These are phyloP conservation scores for Sporothrix brunneoviolacea DNA, from an alignment of 2,329 filamentous ascomycete genomes.

Conservation along the genomic window DNA sequence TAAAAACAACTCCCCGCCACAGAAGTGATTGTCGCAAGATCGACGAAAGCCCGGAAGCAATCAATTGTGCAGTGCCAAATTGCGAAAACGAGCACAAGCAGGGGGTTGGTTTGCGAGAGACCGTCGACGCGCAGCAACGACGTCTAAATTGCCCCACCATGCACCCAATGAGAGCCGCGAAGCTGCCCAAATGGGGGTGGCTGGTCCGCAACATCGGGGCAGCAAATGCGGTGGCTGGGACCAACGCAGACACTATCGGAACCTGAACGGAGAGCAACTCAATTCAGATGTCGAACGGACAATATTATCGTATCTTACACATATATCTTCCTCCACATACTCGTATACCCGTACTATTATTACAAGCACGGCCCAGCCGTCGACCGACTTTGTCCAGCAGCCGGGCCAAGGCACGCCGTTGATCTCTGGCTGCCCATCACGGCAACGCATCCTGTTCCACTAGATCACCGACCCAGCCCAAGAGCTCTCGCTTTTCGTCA, in stretches of 20 bases:
- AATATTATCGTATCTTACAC: neutral
- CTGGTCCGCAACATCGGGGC: neutral
- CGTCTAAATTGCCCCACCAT: neutral
- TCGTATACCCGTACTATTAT: too few relatives aligned
- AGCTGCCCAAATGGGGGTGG: neutral
- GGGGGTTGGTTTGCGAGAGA: neutral
- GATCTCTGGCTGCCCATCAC: too few relatives aligned
- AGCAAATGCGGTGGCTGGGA: neutral
- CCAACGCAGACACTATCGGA: too few relatives aligned
- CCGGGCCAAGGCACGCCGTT: too few relatives aligned
- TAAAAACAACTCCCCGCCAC: neutral
- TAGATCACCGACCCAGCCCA: conserved; percentile 52
- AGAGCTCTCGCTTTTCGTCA: conserved; percentile 43
- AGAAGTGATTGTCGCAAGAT: too few relatives aligned
- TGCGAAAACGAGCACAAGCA: neutral
- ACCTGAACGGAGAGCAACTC: too few relatives aligned
- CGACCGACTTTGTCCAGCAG: too few relatives aligned
- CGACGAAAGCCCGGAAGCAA: too few relatives aligned
- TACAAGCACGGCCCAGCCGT: too few relatives aligned
- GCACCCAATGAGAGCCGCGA: neutral
- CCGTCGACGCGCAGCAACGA: conserved; percentile 5
- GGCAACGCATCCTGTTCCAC: neutral
- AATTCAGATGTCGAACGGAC: too few relatives aligned
- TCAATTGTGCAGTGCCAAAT: too few relatives aligned
- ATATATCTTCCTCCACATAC: too few relatives aligned